Evolutionary conservation across 2,329 filamentous ascomycete species (phyloP), one percentile per base, ranked within the genome.

Genomic region (Endoconidiophora laricicola): DNA sequence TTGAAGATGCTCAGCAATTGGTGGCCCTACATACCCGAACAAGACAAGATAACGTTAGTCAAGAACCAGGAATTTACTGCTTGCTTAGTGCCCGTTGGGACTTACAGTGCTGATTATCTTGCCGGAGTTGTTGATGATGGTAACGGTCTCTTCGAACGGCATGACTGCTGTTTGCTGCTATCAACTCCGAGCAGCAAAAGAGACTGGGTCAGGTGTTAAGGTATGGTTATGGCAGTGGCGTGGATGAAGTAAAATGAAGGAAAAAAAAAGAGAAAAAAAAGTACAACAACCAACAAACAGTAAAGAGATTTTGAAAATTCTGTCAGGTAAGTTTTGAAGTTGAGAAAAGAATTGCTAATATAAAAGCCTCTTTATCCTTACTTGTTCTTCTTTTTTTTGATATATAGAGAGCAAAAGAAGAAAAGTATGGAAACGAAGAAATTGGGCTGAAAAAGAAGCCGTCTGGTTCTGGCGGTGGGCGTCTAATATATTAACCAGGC

Each of bases 1-100:
- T 86, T 94, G 72, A 94, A 93, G 60, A 95, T 82, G 61, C 79
- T 81, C 60, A 93, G 76, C 22, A 96, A 71, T 58, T 94, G 85
- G 67, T 93, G 94, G 60, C 86, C 86, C 86, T 93, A 60, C 16
- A 40, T 6, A 33, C 29, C 29, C 9, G 7, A 33, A 33, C 7
- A 33, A 29, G 24, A 29, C 5, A 6, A 33, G 9, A 33, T 9
- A 33, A 33, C 12, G 29, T 33, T 33, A 12, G 12, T 33, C 29
- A 10, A 33, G 29, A 33, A 33, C 12, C 5, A 12, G 29, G 7
- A 40, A 33, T 42, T 16, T 10, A 29, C 9, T n/a, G 33, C 24
- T 12, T 33, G 3, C 12, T 12, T 24, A 12, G 29, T 18, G n/a
- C 16, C 4, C 14, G 22, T 33, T 20, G 36, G 48, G 9, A 6